phyloP scores from a whole-genome alignment of 345 rosid species.

The Syzygium aqueum region DNA sequence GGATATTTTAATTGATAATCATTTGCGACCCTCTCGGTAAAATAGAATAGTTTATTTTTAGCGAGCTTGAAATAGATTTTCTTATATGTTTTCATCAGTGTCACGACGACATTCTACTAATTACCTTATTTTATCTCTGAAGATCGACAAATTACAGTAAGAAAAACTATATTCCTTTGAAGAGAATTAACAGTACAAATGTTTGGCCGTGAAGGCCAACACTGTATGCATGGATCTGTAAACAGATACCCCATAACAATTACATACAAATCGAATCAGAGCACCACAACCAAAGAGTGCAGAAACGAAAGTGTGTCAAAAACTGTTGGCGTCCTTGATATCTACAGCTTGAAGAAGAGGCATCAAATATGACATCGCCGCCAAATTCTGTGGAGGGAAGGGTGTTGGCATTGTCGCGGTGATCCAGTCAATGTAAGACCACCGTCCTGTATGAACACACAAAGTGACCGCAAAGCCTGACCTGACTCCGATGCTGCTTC shows the following conservation, averaged over 20 bases:
- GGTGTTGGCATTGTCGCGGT: neutral
- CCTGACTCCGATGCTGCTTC: slow-evolving; percentile 22
- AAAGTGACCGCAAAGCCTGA: slow-evolving; percentile 11
- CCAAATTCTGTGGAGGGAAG: neutral
- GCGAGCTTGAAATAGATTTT: neutral
- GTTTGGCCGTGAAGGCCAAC: neutral
- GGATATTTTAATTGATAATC: neutral
- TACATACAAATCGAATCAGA: neutral
- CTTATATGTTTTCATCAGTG: neutral
- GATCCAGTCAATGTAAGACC: slow-evolving; percentile 2
- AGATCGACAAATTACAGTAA: neutral
- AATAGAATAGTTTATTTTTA: neutral
- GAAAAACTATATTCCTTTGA: neutral
- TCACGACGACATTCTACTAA: too few relatives aligned
- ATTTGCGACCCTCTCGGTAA: neutral
- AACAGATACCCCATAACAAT: neutral
- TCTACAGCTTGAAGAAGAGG: neutral
- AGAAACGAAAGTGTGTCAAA: neutral
- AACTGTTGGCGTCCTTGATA: neutral
- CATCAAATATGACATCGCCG: neutral
- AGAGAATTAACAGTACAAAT: neutral
- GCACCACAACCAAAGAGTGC: neutral
- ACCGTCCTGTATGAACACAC: slow-evolving; percentile 11
- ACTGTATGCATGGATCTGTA: neutral
- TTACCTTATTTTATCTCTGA: neutral